Base-by-base conservation (phyloP, 2,329 filamentous ascomycete genomes). In the Fusarium albosuccineum region DNA sequence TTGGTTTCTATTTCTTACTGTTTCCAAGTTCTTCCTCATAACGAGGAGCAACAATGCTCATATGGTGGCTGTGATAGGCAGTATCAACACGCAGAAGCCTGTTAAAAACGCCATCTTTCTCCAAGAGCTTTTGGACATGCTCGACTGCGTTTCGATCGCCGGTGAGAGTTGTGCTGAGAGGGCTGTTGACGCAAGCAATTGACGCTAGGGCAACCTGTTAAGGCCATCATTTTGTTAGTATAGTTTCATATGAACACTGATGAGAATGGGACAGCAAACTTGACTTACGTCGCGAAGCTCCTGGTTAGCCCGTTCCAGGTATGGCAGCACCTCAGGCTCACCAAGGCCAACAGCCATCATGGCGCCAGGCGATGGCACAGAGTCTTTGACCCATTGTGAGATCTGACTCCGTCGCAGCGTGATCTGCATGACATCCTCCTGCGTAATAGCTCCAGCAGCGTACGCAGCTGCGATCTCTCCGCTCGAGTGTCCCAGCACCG, bases 31-130 rank as follows among this genome's bases (percentile, higher is more conserved):
- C 44, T 2, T 48, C 44, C 6, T 53, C 59, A 54, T 70, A 66
- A 2, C 33, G 44, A 6, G 16, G 59, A 6, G 51, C 62, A 39
- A 62, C 60, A 10, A 45, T 53, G 1, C 45, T 30, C 78, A 82
- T 82, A 51, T 82, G 78, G 17, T 76, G 74, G 1, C 82, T 83
- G 30, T 77, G 77, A 4, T 83, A 83, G 0, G 81, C 82, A 6
- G 59, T 77, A 54, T 81, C 77, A 3, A 81, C 78, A 16, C 75
- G 71, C 0, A 84, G 70, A 1, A 60, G 37, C 4, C 78, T 64
- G 2, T 59, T 59, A 16, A 65, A 65, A 16, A 63, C 34, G n/a
- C 54, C 70, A 61, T 68, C 70, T 2, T 73, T 59, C 0, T 78
- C 52, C 2, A 75, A 30, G 1, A 46, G 60, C 50, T 72, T 56